Base-by-base conservation (phyloP, 345 rosid genomes). In the Cochlearia excelsa region DNA sequence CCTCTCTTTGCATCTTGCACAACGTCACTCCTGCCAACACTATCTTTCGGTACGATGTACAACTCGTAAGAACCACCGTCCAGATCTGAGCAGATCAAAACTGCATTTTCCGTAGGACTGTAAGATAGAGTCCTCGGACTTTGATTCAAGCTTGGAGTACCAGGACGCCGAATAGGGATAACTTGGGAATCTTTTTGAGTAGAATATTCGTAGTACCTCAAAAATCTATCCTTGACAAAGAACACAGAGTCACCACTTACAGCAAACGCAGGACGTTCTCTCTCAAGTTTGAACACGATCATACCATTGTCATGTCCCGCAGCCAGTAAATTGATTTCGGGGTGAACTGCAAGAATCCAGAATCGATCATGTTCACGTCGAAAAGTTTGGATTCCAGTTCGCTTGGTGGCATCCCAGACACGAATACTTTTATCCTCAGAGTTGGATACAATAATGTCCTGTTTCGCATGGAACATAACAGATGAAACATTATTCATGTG, bases 291-390 rank as follows among this genome's bases (percentile, higher is more conserved):
- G 60, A 93, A 93, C 51, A 93, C 99, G 54, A 93, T 84, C 97
- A 89, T 85, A 31, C 99, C 97, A 55, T 83, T 84, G 72, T 93
- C 99, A 66, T 93, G 99, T 44, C 99, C 99, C 0, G 96, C 99
- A 38, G 99, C 99, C 67, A 93, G 80, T 38, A 93, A 83, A 77
- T 90, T 93, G 82, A 87, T 82, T 76, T 87, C 97, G 7, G 99
- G 99, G 60, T 93, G 99, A 57, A 84, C 81, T 50, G 95, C 80
- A 53, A 93, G 92, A 49, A 85, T 85, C 99, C 99, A 93, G 70
- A 90, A 93, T 1, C 99, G 76, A 46, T 93, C 96, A 70, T 93
- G 97, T 64, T 93, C 99, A 29, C 99, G 84, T 34, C 96, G 95
- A 50, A 93, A 89, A 50, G 97, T 93, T 59, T 93, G 95, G 60